Evolutionary conservation across 768 basidiomycete genomes (phyloP).

Genomic region (Suillus bovinus): DNA sequence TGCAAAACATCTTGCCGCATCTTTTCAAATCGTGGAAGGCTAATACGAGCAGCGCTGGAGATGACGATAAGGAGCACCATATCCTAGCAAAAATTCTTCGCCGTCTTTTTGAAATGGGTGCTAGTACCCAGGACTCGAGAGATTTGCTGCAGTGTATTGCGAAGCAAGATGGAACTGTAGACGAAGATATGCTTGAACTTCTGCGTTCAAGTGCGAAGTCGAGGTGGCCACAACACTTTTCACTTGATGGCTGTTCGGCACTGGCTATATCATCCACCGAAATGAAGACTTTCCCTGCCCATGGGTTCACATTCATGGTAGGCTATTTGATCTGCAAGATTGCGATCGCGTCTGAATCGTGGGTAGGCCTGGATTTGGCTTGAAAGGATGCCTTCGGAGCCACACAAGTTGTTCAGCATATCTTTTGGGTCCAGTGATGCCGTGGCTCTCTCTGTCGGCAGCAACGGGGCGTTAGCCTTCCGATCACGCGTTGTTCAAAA

Average conservation of each 20-base stretch:
- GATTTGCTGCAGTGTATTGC: slow-evolving; percentile 60
- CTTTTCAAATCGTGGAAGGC: slow-evolving; percentile 40
- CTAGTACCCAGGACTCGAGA: slow-evolving; percentile 63
- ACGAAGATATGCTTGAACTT: slow-evolving; percentile 67
- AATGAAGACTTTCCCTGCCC: slow-evolving; percentile 52
- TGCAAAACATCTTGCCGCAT: slow-evolving; percentile 52
- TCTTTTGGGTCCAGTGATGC: slow-evolving; percentile 31
- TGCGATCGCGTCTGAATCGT: background rate
- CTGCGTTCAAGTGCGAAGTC: slow-evolving; percentile 71
- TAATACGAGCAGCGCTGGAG: slow-evolving; percentile 22
- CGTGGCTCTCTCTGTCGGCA: slow-evolving; percentile 48
- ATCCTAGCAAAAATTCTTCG: slow-evolving; percentile 62
- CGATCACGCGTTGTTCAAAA: slow-evolving; percentile 40
- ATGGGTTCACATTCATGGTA: slow-evolving; percentile 78
- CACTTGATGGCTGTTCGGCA: slow-evolving; percentile 56
- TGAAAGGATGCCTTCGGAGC: slow-evolving; percentile 39
- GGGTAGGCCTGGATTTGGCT: slow-evolving; percentile 51
- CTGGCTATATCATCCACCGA: slow-evolving; percentile 49
- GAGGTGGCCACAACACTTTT: slow-evolving; percentile 80
- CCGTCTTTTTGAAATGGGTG: slow-evolving; percentile 75
- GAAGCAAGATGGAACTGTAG: slow-evolving; percentile 48
- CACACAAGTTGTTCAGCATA: slow-evolving; percentile 40
- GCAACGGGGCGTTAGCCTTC: slow-evolving; percentile 59
- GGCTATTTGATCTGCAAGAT: background rate
- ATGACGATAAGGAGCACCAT: slow-evolving; percentile 48